These are phyloP conservation scores for Podaxis mareebaensis DNA, from an alignment of 768 basidiomycete genomes.

Conservation along the genomic window DNA sequence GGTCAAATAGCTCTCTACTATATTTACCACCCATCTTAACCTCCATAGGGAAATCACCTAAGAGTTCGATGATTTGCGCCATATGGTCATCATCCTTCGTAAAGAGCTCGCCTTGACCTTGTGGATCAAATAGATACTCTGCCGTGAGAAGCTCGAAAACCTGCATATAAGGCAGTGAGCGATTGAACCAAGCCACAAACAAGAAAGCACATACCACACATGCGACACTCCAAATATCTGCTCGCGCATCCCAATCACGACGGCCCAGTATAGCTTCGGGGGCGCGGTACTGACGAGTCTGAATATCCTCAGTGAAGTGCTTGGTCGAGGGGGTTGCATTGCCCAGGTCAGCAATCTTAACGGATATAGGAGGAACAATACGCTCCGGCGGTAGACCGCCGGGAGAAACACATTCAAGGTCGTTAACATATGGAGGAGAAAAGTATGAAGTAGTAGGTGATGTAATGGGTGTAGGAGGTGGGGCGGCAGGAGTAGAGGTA, in stretches of 20 bases:
- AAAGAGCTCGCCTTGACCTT: conserved; percentile 77
- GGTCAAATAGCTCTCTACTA: conserved; percentile 83
- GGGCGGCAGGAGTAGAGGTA: conserved; percentile 27
- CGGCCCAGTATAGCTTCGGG: conserved; percentile 93
- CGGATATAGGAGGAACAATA: conserved; percentile 56
- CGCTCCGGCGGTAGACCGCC: conserved; percentile 9
- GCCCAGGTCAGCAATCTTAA: conserved; percentile 94
- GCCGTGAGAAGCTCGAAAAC: conserved; percentile 88
- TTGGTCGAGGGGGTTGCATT: conserved; percentile 91
- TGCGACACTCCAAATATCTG: conserved; percentile 90
- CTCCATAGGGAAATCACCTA: conserved; percentile 74
- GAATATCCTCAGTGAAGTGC: conserved; percentile 94
- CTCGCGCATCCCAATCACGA: conserved; percentile 82
- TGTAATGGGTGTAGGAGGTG: conserved; percentile 39
- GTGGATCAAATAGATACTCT: conserved; percentile 91
- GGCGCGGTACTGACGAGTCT: conserved; percentile 93
- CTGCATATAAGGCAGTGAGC: conserved; percentile 32
- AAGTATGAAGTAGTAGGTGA: conserved; percentile 24
- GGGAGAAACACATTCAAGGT: conserved; percentile 4
- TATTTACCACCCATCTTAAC: conserved; percentile 85
- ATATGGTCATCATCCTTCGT: conserved; percentile 95
- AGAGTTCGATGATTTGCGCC: conserved; percentile 91
- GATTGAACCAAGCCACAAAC: background rate
- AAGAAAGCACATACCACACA: conserved; percentile 64
- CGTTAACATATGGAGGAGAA: conserved; percentile 12